Percentiles rank a stretch among this genome's conserved stretches.
These are phyloP conservation scores for Oryza nivara DNA, from an alignment of 176 grass and related monocot genomes.

Conservation along the genomic window DNA sequence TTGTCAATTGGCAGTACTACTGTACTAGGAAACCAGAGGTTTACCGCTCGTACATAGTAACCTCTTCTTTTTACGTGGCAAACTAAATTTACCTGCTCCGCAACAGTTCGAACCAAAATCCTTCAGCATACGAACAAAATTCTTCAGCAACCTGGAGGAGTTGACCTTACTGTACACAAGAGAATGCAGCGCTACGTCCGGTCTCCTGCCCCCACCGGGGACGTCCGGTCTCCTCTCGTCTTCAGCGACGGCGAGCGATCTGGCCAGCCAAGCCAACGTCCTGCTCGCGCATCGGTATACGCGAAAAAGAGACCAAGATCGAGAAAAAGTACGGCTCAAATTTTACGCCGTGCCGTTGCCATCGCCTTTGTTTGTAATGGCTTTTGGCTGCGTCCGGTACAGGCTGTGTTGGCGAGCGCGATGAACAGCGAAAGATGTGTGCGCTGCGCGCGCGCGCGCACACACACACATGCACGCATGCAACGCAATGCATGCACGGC, in stretches of 20 bases:
- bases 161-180: neutral
- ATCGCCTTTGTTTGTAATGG: slow-evolving; percentile 32
- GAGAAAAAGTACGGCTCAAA: slow-evolving; percentile 8
- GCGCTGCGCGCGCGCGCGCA: no score
- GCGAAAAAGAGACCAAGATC: slow-evolving; percentile 17
- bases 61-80: no score
- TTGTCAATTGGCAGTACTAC: no score
- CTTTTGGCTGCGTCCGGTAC: neutral
- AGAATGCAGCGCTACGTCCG: neutral
- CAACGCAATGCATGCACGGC: neutral
- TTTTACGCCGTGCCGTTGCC: slow-evolving; percentile 36
- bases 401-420: neutral
- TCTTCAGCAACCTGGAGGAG: neutral
- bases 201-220: no score
- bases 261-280: neutral
- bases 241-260: neutral
- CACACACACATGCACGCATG: neutral
- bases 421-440: slow-evolving; percentile 37
- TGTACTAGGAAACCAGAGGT: no score
- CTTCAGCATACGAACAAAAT: neutral
- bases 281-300: slow-evolving; percentile 18
- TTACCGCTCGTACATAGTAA: no score
- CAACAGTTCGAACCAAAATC: neutral
- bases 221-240: neutral
- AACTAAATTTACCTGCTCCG: neutral